Evolutionary conservation across 352 stramenopile genomes (phyloP), one percentile per base, ranked within the genome.

Genomic region (Pythium apleroticum): DNA sequence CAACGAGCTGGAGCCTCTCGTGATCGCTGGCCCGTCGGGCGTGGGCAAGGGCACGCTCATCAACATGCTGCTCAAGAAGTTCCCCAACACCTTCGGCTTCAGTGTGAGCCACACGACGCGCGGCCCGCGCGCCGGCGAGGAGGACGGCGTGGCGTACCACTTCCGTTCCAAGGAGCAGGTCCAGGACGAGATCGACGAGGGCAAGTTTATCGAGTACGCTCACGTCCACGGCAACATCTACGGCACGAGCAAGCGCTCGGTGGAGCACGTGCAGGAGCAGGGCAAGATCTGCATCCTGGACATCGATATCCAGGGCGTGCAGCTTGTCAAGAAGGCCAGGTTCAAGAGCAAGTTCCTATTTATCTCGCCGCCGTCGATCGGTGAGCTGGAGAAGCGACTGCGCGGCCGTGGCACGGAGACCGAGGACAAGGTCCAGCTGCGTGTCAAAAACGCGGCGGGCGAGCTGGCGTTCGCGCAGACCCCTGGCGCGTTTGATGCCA

Each of bases 251-350:
- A 95, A 97, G 63, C 78, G 77, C 45, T 83, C 93, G 20, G 95
- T 99, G 25, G 72, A 96, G 75, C 82, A 87, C 62, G 97, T 99
- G 39, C 86, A 96, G 69, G 78, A 90, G 31, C 73, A 95, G 68
- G 87, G 91, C 49, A 98, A 98, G 80, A 97, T 99, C 64, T 99
- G 97, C 77, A 96, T 99, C 57, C 68, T 99, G 35, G 97, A 99
- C 78, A 99, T 99, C 62, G 97, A 99, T 69, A 91, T 99, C 52
- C 96, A 99, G 75, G 97, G 97, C 31, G 97, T 99, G 19, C 84
- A 97, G 71, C 94, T 93, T 66, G 95, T 99, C 25, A 98, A 96
- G 70, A 70, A 73, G 69, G 85, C 84, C 30, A 77, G 83, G n/a
- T 72, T 98, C n/a, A 60, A 81, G 28, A 86, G 91, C 46, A 96